Base-by-base conservation (phyloP, 345 rosid species). In the Acer negundo region DNA sequence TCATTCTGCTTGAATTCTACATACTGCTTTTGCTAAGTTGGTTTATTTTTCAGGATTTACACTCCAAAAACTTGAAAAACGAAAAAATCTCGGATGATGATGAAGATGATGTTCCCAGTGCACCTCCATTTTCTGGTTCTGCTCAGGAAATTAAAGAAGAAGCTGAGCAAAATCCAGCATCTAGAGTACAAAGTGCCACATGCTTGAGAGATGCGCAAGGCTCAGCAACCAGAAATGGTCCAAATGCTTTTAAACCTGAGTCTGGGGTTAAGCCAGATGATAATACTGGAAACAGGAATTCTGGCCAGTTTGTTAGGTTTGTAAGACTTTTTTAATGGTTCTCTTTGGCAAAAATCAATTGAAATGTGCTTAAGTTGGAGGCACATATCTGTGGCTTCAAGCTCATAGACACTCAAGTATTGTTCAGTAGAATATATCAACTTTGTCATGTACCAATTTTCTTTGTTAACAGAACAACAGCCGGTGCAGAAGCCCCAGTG, bases 51-150 rank as follows among this genome's bases (percentile, higher is more conserved):
- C 89, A 95, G 97, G 91, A 76, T 81, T 46, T 82, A 75, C 80
- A 66, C 75, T 62, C 85, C 42, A 73, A 77, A 76, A 82, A 78
- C 42, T 20, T 73, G 46, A 77, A 67, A 75, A 80, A 81, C 67
- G 85, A 80, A 17, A 85, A 81, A 69, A 82, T 81, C 59, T 79
- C 86, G 47, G 87, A 87, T 73, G 91, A 82, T 23, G 87, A 87
- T 65, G 94, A 89, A 26, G 87, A 86, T 61, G 94, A 88, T 78
- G 78, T 89, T 77, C 97, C 98, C 10, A 94, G 93, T 86, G 98
- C 99, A 31, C 99, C 99, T 74, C 98, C 97, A 55, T 82, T 89
- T 85, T 85, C 87, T 71, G 82, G 87, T 80, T 81, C 90, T 62
- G 83, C 80, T 68, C 88, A 78, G 72, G 92, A 91, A 84, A 88